phyloP scores from a whole-genome alignment of 2,329 filamentous ascomycete genomes.

The Aspergillus sp. region DNA sequence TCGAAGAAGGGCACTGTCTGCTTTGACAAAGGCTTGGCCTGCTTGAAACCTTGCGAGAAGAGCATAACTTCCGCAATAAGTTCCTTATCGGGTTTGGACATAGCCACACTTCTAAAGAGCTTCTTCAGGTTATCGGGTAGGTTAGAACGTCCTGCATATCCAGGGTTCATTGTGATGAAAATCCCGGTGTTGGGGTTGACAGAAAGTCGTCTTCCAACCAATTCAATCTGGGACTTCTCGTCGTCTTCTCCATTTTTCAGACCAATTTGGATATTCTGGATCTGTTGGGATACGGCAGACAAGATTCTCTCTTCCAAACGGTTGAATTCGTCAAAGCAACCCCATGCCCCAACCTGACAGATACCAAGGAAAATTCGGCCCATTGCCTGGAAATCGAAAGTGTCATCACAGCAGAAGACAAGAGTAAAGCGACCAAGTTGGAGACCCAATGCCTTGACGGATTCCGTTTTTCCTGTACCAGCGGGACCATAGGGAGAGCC shows the following conservation, averaged over 20 bases:
- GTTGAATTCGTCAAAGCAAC: constrained; percentile 99
- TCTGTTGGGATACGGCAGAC: constrained; percentile 96
- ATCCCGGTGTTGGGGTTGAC: constrained; percentile 95
- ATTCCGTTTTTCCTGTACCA: constrained; percentile 98
- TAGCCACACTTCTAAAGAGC: constrained; percentile 96
- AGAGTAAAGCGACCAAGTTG: constrained; percentile 96
- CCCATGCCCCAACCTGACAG: constrained; percentile 98
- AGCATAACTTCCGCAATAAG: constrained; percentile 99
- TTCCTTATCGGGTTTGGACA: constrained; percentile 99
- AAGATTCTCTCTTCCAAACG: constrained; percentile 95
- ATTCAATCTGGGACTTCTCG: constrained; percentile 82
- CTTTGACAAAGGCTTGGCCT: constrained; percentile 88
- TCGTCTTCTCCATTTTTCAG: constrained; percentile 80
- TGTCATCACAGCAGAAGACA: constrained; percentile 99
- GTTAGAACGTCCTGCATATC: constrained; percentile 96
- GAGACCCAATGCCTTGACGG: constrained; percentile 93
- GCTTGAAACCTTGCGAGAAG: constrained; percentile 97
- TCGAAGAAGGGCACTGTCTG: constrained; percentile 99
- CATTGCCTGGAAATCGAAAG: constrained; percentile 99
- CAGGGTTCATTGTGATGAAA: constrained; percentile 99
- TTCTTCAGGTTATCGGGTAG: constrained; percentile 99
- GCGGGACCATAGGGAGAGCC: constrained; percentile 96
- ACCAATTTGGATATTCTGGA: constrained; percentile 97
- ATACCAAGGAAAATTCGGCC: constrained; percentile 98
- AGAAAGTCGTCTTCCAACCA: constrained; percentile 82